Evolutionary conservation across 2,329 filamentous ascomycete species (phyloP), one percentile per base, ranked within the genome.

Genomic region (Zasmidium angulare): DNA sequence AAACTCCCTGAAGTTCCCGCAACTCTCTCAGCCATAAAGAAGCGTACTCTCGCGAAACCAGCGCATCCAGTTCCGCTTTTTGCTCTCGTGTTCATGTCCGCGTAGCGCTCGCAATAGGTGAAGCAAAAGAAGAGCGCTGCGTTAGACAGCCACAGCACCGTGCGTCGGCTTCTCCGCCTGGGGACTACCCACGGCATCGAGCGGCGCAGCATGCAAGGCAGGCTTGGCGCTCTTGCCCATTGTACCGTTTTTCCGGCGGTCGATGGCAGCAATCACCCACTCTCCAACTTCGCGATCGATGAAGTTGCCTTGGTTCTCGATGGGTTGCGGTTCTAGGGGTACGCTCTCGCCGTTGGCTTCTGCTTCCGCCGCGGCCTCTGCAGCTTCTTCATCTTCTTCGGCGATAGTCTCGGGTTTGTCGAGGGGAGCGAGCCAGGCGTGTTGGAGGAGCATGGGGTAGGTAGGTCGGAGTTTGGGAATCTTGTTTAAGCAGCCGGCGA

Each of bases 391-490:
- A 17, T 84, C 84, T 69, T 87, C 87, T 74, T 91, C 88, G 0
- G 82, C 77, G 61, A 92, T 91, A 1, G 86, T 89, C n/a, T 86
- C 82, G 1, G 90, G 90, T 66, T 92, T 89, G 63, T 88, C 84
- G 40, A 96, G 80, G 0, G 85, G 82, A 9, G 86, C 83, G 3
- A 99, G 82, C 95, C 95, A 99, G 24, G 90, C 86, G 72, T 98
- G 93, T 69, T 91, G 86, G 11, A 99, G 82, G 3, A 99, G 84
- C 82, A 91, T 92, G 53, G 89, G 86, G 73, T 99, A 99, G 0
- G 90, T 95, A n/a, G 93, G 93, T n/a, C 95, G 87, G 60, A 96
- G 85, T 67, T 90, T 90, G 9, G 95, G 91, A 21, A 91, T 89
- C 76, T 99, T 99, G 80, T 97, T 92, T 50, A 99, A 82, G 74